These are phyloP conservation scores for Echria macrotheca DNA, from an alignment of 495 filamentous ascomycete species.

Conservation along the genomic window DNA sequence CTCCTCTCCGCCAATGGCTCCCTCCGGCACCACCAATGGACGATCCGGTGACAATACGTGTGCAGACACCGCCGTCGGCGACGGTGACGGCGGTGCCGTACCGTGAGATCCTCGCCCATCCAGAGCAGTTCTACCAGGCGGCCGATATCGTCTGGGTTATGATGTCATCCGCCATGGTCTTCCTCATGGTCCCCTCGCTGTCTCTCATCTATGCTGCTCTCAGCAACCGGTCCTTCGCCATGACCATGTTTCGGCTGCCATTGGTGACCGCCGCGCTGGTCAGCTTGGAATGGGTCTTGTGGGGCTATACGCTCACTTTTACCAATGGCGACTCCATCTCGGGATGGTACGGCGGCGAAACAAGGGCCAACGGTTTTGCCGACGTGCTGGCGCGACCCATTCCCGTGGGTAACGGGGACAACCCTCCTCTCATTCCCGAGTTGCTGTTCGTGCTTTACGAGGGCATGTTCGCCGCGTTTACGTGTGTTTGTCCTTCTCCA, in stretches of 20 bases:
- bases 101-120: not conserved
- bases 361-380: conserved; percentile 1
- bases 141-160: conserved; percentile 16
- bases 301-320: conserved; percentile 16
- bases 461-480: conserved; percentile 19
- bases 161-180: conserved; percentile 13
- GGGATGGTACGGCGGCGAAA: conserved; percentile 18
- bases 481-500: not conserved
- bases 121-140: not conserved
- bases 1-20: not conserved
- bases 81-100: not conserved
- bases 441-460: conserved; percentile 15
- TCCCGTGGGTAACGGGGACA: conserved; percentile 6
- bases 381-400: conserved; percentile 11
- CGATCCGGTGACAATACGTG: not conserved
- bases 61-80: conserved; percentile 1
- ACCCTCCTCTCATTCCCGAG: conserved; percentile 13
- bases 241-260: conserved; percentile 15
- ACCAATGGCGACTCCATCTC: conserved; percentile 3
- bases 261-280: conserved; percentile 14
- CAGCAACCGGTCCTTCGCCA: conserved; percentile 15
- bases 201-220: conserved; percentile 18
- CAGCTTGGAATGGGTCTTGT: conserved; percentile 14
- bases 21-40: not conserved
- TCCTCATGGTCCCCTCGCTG: conserved; percentile 16